Evolutionary conservation across 1,284 basidiomycete genomes (phyloP).

Genomic region (Malassezia furfur): DNA sequence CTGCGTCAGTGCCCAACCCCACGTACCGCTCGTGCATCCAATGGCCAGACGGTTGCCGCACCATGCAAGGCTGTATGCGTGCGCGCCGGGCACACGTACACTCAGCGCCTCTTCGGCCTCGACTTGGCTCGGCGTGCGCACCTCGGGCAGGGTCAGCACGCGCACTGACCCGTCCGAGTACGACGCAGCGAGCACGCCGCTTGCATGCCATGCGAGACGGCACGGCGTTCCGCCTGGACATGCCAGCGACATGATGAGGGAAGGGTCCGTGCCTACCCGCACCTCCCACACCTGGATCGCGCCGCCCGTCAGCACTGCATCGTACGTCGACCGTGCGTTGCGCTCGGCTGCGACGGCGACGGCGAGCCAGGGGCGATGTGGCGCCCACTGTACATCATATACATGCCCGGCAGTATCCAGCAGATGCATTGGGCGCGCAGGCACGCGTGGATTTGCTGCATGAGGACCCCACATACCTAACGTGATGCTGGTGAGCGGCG

Average conservation of each 20-base stretch:
- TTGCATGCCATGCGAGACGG: not conserved
- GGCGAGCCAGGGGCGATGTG: constrained; percentile 5
- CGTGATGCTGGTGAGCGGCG: not conserved
- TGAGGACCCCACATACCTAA: not conserved
- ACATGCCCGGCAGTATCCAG: constrained; percentile 13
- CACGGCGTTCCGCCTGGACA: constrained; percentile 2
- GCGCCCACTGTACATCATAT: constrained; percentile 14
- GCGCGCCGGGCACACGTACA: not conserved
- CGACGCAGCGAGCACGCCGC: constrained; percentile 4
- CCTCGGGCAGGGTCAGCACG: not conserved
- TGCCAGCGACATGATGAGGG: not conserved
- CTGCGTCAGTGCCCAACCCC: not conserved
- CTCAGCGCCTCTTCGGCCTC: not conserved
- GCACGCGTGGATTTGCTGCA: not conserved
- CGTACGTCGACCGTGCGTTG: not conserved
- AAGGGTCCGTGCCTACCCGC: not conserved
- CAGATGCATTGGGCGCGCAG: not conserved
- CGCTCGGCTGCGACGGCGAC: constrained; percentile 1
- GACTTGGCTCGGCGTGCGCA: not conserved
- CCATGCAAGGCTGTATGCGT: constrained; percentile 5
- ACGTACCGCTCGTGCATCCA: not conserved
- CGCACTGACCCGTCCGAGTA: constrained; percentile 7
- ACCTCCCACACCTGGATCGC: constrained; percentile 3
- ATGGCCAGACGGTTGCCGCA: constrained; percentile 1
- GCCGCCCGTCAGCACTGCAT: not conserved